Evolutionary conservation across 192 early-diverging fungal species (phyloP).

Genomic region (Backusella tarrabulga): DNA sequence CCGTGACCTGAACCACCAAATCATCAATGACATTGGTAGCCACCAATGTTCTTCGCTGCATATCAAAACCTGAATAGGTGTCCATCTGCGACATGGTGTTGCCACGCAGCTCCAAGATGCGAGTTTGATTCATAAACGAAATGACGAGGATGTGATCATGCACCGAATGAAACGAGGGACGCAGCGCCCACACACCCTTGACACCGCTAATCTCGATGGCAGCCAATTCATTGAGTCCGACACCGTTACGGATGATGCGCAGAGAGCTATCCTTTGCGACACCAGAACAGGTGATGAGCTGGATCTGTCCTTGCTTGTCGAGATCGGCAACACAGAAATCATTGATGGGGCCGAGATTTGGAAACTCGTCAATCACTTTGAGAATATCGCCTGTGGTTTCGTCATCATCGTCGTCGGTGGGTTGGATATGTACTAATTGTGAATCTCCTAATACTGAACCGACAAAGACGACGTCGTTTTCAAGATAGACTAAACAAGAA

Average conservation of each 20-base stretch:
- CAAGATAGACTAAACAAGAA: constrained; percentile 72
- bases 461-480: constrained; percentile 70
- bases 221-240: constrained; percentile 80
- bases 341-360: constrained; percentile 81
- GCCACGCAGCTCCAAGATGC: constrained; percentile 45
- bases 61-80: constrained; percentile 35
- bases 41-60: constrained; percentile 41
- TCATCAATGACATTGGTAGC: constrained; percentile 46
- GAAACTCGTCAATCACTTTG: constrained; percentile 59
- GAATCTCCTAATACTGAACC: constrained; percentile 90
- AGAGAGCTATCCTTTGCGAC: constrained; percentile 69
- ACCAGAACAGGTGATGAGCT: constrained; percentile 88
- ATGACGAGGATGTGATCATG: constrained; percentile 55
- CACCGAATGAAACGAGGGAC: constrained; percentile 42
- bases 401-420: constrained; percentile 8
- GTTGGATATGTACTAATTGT: constrained; percentile 63
- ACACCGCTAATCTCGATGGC: constrained; percentile 64
- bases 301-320: constrained; percentile 60
- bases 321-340: constrained; percentile 87
- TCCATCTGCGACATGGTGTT: constrained; percentile 34
- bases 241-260: constrained; percentile 85
- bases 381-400: constrained; percentile 55
- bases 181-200: constrained; percentile 72
- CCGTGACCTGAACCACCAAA: constrained; percentile 65
- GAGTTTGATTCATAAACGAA: constrained; percentile 69